A percentile compares a stretch with the other conserved stretches of the same genome.
Evolutionary conservation across 371 early-diverging fungal genomes (phyloP).

Genomic region (Actinomortierella ambigua): DNA sequence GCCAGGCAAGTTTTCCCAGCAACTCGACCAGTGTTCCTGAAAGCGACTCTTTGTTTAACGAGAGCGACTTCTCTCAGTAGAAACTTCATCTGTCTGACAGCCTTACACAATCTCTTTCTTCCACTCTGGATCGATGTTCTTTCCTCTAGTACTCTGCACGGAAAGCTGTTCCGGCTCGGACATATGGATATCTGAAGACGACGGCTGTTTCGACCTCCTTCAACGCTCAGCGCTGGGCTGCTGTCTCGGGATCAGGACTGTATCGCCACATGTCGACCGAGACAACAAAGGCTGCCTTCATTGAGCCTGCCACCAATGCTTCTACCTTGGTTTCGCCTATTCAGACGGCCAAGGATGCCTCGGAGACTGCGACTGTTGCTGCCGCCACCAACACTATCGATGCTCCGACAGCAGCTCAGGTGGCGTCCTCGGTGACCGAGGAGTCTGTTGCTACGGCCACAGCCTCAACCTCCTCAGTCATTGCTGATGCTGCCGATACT

Average conservation of each 20-base stretch:
- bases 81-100: too few relatives aligned
- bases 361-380: slow-evolving; percentile 9
- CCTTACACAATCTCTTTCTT: too few relatives aligned
- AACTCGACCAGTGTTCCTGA: too few relatives aligned
- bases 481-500: slow-evolving; percentile 15
- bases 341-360: not conserved
- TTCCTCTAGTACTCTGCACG: too few relatives aligned
- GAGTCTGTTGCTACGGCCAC: slow-evolving; percentile 21
- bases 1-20: too few relatives aligned
- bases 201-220: too few relatives aligned
- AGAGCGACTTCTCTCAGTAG: too few relatives aligned
- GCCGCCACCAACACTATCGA: slow-evolving; percentile 10
- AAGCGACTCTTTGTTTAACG: too few relatives aligned
- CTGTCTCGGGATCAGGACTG: slow-evolving; percentile 21
- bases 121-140: too few relatives aligned
- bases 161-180: too few relatives aligned
- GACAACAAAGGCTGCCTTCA: slow-evolving; percentile 23
- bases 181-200: too few relatives aligned
- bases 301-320: slow-evolving; percentile 21
- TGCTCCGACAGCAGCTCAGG: slow-evolving; percentile 31
- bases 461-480: slow-evolving; percentile 14
- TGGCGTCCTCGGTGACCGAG: slow-evolving; percentile 34
- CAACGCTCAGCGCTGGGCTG: slow-evolving; percentile 5
- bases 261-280: slow-evolving; percentile 41
- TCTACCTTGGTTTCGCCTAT: slow-evolving; percentile 2